phyloP scores from a whole-genome alignment of 495 filamentous ascomycete genomes.

The Penicillium bialowiezense region DNA sequence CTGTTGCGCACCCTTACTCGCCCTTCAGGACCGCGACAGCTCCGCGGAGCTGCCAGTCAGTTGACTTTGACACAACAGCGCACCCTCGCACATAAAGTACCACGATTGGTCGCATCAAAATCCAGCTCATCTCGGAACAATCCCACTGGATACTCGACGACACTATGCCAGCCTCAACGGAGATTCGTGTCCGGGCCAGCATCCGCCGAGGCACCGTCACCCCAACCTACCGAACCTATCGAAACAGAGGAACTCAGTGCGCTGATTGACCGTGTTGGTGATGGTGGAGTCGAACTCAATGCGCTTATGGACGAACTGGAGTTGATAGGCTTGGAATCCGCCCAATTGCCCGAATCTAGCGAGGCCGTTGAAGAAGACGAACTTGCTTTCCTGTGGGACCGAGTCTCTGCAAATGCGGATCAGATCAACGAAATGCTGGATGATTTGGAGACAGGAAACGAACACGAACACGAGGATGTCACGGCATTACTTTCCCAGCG shows the following conservation, averaged over 20 bases:
- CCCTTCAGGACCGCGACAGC: slow-evolving; percentile 25
- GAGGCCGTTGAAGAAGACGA: slow-evolving; percentile 17
- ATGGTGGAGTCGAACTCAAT: slow-evolving; percentile 34
- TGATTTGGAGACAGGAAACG: slow-evolving; percentile 29
- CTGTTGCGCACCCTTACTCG: slow-evolving; percentile 22
- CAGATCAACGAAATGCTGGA: slow-evolving; percentile 34
- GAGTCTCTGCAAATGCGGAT: background rate
- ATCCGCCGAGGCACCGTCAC: slow-evolving; percentile 13
- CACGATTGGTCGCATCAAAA: slow-evolving; percentile 1
- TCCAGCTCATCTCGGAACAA: background rate
- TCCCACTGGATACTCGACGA: background rate
- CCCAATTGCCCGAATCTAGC: background rate
- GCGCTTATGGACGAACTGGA: slow-evolving; percentile 36
- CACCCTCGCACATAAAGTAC: slow-evolving; percentile 10
- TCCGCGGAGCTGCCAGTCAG: slow-evolving; percentile 26
- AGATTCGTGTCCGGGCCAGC: slow-evolving; percentile 29
- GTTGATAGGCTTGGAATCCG: slow-evolving; percentile 9
- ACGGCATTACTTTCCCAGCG: slow-evolving; percentile 26
- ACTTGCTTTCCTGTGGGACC: no score
- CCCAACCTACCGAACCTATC: slow-evolving; percentile 10
- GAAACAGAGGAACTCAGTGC: slow-evolving; percentile 30
- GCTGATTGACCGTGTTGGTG: slow-evolving; percentile 38
- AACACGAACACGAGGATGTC: slow-evolving; percentile 16
- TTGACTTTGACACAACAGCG: slow-evolving; percentile 16
- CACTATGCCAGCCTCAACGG: slow-evolving; percentile 10